Evolutionary conservation across 2,329 filamentous ascomycete genomes (phyloP).

Genomic region (Hymenoscyphus fructigenus): DNA sequence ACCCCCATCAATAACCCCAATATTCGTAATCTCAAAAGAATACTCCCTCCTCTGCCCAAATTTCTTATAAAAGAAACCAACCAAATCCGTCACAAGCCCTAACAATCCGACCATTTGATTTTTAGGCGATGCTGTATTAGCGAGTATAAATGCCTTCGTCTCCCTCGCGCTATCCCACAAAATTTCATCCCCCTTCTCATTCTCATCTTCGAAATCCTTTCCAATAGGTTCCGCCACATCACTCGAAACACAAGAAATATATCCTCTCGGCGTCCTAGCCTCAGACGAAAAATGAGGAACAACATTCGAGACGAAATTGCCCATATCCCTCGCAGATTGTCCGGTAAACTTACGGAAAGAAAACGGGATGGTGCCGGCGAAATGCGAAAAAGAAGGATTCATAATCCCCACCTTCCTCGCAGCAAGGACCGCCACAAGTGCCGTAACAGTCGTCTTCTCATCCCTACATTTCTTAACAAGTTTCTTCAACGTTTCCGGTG

Average conservation of each 20-base stretch:
- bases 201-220: neutral
- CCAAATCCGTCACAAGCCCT: slow-evolving; percentile 45
- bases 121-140: slow-evolving; percentile 40
- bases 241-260: slow-evolving; percentile 18
- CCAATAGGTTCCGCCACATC: neutral
- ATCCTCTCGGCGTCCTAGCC: slow-evolving; percentile 14
- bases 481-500: slow-evolving; percentile 6
- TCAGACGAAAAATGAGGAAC: slow-evolving; percentile 19
- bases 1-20: slow-evolving; percentile 44
- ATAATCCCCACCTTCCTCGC: slow-evolving; percentile 21
- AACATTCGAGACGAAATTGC: slow-evolving; percentile 16
- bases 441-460: slow-evolving; percentile 24
- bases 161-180: slow-evolving; percentile 21
- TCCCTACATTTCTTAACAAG: slow-evolving; percentile 22
- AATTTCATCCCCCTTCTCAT: slow-evolving; percentile 7
- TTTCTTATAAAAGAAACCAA: slow-evolving; percentile 41
- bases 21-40: slow-evolving; percentile 55
- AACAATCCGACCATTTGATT: slow-evolving; percentile 48
- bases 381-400: slow-evolving; percentile 19
- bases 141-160: slow-evolving; percentile 34
- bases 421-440: slow-evolving; percentile 21
- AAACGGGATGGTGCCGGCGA: slow-evolving; percentile 18
- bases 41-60: slow-evolving; percentile 43
- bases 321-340: slow-evolving; percentile 17
- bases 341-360: slow-evolving; percentile 19